phyloP scores from a whole-genome alignment of 805 yeast species.

The Myxozyma melibiosi region DNA sequence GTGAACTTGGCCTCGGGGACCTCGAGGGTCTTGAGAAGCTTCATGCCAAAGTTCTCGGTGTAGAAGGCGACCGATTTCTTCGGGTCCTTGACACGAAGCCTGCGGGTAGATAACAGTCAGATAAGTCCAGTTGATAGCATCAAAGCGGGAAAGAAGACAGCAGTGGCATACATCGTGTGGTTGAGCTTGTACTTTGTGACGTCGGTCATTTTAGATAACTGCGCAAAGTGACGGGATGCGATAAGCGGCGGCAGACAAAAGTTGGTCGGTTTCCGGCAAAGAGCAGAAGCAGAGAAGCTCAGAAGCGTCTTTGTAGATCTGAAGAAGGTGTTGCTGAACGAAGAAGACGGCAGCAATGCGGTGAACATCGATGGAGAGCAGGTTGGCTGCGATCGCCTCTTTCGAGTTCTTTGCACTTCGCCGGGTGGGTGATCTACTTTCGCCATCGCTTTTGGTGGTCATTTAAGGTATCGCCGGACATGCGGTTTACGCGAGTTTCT shows the following conservation, averaged over 20 bases:
- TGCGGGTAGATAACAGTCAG: conserved; percentile 41
- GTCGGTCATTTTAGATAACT: conserved; percentile 33
- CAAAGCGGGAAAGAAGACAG: neutral
- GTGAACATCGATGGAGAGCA: neutral
- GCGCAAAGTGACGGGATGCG: conserved; percentile 13
- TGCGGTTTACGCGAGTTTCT: no score
- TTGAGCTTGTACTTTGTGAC: conserved; percentile 48
- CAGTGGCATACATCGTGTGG: conserved; percentile 47
- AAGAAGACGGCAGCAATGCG: neutral
- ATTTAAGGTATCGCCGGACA: no score
- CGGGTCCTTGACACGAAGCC: conserved; percentile 82
- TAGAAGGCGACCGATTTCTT: conserved; percentile 72
- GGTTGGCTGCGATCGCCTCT: no score
- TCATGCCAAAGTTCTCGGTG: conserved; percentile 72
- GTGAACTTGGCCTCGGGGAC: conserved; percentile 61
- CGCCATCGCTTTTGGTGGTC: neutral
- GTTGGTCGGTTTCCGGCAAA: neutral
- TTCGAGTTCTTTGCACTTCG: neutral
- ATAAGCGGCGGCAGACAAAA: neutral
- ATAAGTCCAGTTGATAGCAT: neutral
- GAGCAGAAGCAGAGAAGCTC: neutral
- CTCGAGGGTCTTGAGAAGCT: conserved; percentile 54
- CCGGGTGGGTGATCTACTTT: neutral
- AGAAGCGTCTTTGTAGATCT: neutral
- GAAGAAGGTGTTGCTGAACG: neutral